Conservation (phyloP, 1,284 basidiomycete genomes). For the Chiua sp. region DNA sequence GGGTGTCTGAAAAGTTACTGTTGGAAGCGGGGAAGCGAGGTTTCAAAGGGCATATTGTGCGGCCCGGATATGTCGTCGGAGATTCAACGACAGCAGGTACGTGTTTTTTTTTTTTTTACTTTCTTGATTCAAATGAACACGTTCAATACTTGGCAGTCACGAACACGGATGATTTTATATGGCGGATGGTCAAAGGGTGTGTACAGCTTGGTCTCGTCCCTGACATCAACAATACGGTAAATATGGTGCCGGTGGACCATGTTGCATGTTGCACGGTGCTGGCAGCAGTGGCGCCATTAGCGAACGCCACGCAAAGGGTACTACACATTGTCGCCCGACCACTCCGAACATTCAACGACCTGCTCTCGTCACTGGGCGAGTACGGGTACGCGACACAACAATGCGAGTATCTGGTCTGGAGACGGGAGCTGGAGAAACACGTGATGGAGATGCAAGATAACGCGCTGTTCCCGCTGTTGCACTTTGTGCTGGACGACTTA, state of each 20-base stretch:
- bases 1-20: constrained; percentile 96
- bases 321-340: constrained; percentile 91
- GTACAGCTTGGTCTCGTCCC: constrained; percentile 95
- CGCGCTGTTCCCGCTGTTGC: constrained; percentile 95
- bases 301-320: constrained; percentile 65
- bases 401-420: constrained; percentile 94
- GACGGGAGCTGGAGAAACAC: constrained; percentile 92
- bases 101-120: constrained; percentile 32
- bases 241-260: constrained; percentile 98
- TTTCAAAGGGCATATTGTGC: constrained; percentile 86
- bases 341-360: constrained; percentile 88
- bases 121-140: not conserved
- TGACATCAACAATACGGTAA: constrained; percentile 98
- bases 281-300: constrained; percentile 65
- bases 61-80: constrained; percentile 97
- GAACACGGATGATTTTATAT: constrained; percentile 99
- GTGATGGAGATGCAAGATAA: constrained; percentile 95
- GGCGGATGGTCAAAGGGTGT: constrained; percentile 98
- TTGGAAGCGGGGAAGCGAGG: constrained; percentile 92
- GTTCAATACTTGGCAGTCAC: constrained; percentile 64
- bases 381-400: constrained; percentile 86
- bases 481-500: constrained; percentile 97
- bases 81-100: constrained; percentile 86
- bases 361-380: constrained; percentile 76
- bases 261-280: constrained; percentile 87